Conservation (phyloP, 768 basidiomycete species). For the Guyanaporus albipodus region DNA sequence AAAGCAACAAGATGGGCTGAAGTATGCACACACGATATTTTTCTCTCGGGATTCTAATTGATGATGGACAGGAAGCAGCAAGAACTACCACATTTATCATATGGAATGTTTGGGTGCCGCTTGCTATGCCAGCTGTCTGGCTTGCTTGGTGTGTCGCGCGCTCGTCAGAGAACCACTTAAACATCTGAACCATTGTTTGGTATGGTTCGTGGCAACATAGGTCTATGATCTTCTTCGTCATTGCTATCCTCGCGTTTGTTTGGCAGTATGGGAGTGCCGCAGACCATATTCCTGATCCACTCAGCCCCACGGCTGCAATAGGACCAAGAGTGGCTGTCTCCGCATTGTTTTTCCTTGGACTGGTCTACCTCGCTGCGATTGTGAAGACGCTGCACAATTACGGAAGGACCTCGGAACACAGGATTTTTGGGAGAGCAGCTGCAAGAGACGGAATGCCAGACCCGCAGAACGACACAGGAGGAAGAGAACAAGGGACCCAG, state of each 20-base stretch:
- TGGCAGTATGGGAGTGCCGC: slow-evolving; percentile 56
- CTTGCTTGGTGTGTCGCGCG: slow-evolving; percentile 52
- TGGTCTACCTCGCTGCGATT: slow-evolving; percentile 60
- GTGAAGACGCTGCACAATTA: slow-evolving; percentile 60
- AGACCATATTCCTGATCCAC: slow-evolving; percentile 34
- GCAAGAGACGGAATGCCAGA: neutral
- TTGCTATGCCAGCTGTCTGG: slow-evolving; percentile 67
- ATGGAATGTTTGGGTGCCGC: slow-evolving; percentile 69
- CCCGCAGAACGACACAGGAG: neutral
- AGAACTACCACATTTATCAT: slow-evolving; percentile 42
- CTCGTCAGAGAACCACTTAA: neutral
- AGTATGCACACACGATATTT: too few relatives aligned
- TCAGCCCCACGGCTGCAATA: slow-evolving; percentile 39
- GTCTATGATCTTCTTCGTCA: slow-evolving; percentile 65
- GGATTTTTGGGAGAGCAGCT: neutral
- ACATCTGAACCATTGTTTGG: neutral
- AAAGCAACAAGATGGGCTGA: slow-evolving; percentile 72
- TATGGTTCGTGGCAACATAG: slow-evolving; percentile 26
- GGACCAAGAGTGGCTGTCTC: slow-evolving; percentile 57
- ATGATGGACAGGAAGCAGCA: slow-evolving; percentile 66
- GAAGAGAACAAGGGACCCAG: slow-evolving; percentile 1
- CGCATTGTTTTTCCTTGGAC: slow-evolving; percentile 48
- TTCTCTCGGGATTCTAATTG: too few relatives aligned
- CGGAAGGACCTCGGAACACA: slow-evolving; percentile 27
- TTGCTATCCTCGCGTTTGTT: slow-evolving; percentile 60